A percentile compares a stretch with the other conserved stretches of the same genome.
Conservation (phyloP, 495 filamentous ascomycete species). For the Xylaria castorea region DNA sequence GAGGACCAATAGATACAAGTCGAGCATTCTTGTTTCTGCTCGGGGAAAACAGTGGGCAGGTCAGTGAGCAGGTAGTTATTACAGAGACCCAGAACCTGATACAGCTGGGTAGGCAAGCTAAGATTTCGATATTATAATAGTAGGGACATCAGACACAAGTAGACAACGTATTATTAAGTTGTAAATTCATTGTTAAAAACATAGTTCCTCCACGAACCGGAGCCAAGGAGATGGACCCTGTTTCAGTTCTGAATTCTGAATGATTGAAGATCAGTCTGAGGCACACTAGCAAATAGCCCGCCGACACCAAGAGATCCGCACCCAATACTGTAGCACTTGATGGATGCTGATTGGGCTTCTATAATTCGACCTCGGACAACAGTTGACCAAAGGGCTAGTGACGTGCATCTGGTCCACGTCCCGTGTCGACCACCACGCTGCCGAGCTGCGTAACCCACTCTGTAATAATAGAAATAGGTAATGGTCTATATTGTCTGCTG, state of each 20-base stretch:
- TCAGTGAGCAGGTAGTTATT: not conserved
- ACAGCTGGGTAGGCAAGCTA: too few species aligned
- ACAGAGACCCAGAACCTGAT: not conserved
- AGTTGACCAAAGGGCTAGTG: constrained; percentile 8
- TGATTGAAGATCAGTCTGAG: not conserved
- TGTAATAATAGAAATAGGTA: constrained; percentile 18
- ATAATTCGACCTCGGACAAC: constrained; percentile 20
- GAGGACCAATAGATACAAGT: not conserved
- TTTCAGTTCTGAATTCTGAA: constrained; percentile 2
- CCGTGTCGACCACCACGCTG: constrained; percentile 15
- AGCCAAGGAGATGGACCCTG: constrained; percentile 7
- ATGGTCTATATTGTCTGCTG: not conserved
- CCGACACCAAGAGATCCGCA: constrained; percentile 6
- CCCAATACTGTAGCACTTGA: constrained; percentile 1
- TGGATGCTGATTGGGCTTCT: constrained; percentile 10
- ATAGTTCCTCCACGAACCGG: not conserved
- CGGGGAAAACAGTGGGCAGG: not conserved
- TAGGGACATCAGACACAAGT: not conserved
- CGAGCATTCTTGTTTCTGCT: not conserved
- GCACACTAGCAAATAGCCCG: not conserved
- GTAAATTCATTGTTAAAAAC: not conserved
- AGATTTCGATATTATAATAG: too few species aligned
- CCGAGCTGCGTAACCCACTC: not conserved
- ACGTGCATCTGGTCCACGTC: constrained; percentile 26
- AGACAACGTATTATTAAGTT: too few species aligned